Evolutionary conservation across 1,139 yeast species (phyloP), one percentile per base, ranked within the genome.

Genomic region (Yamadazyma atlantica): DNA sequence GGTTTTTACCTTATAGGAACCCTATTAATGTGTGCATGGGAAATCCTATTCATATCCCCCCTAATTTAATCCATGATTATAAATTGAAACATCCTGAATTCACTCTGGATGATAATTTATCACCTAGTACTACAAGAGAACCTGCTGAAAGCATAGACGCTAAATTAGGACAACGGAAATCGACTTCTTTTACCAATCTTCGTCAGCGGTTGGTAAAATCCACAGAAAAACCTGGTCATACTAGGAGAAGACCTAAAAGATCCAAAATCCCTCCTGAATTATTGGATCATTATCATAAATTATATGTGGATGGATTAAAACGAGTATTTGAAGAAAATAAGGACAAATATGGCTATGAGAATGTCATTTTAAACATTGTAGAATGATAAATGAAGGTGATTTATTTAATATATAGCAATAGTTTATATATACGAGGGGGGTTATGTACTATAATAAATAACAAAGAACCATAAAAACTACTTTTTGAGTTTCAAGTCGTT

Each of bases 1-100:
- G 98, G 0, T 66, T 92, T 29, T 64, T 94, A 44, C 97, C 98
- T 1, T 90, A 78, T 58, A 71, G 97, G 47, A 76, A 82, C 41
- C 88, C 90, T 1, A 84, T 92, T 39, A 75, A 86, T 48, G 75
- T 90, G 17, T 88, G 86, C 26, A 78, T 85, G 32, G 98, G 98
- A 0, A 67, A 67, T 29, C 97, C 98, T 2, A 85, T 92, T 15
- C 69, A 76, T 28, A 77, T 90, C 4, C 88, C 90, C 2, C 51
- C 57, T 4, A 63, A 64, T 14, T 53, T 59, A n/a, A 43, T 69
- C 22, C 58, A 56, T 32, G 66, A 65, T 1, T 64, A 64, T 42
- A 52, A 52, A 37, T 43, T 48, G 14, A 47, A 59, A 36, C 60
- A 66, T 42, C 64, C 70, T 1, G 66, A 59, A 16, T 42, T 38